Evolutionary conservation across 805 yeast species (phyloP).

Genomic region (Yamadazyma laniorum): DNA sequence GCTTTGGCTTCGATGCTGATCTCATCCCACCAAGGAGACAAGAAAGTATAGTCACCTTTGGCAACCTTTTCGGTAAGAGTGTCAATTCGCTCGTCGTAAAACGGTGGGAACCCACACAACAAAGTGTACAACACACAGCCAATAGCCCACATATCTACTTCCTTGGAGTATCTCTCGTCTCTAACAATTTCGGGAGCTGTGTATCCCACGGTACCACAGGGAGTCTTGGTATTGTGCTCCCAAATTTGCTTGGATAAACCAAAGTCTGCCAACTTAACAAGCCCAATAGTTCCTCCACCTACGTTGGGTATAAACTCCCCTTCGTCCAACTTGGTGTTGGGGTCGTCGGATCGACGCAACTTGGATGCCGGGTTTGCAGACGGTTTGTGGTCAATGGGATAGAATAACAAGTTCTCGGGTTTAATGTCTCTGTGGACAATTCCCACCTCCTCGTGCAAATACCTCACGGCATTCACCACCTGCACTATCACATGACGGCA

Average conservation of each 20-base stretch:
- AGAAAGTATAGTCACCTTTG: conserved; percentile 71
- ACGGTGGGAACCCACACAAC: conserved; percentile 97
- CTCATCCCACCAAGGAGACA: conserved; percentile 90
- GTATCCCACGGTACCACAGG: conserved; percentile 98
- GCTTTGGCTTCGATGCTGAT: conserved; percentile 66
- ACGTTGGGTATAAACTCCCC: conserved; percentile 76
- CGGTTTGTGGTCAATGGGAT: conserved; percentile 55
- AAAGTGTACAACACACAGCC: conserved; percentile 95
- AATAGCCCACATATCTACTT: conserved; percentile 98
- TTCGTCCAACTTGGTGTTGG: conserved; percentile 72
- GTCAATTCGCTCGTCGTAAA: conserved; percentile 81
- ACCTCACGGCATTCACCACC: conserved; percentile 61
- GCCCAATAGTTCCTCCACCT: conserved; percentile 93
- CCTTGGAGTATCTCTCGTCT: conserved; percentile 87
- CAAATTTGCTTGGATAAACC: conserved; percentile 90
- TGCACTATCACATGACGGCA: conserved; percentile 63
- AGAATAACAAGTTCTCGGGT: conserved; percentile 72
- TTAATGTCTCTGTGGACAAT: conserved; percentile 82
- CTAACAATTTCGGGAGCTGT: conserved; percentile 98
- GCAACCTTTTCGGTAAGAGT: conserved; percentile 75
- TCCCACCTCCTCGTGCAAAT: conserved; percentile 70
- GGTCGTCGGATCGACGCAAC: conserved; percentile 67
- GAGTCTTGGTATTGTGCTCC: conserved; percentile 89
- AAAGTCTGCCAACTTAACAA: conserved; percentile 90
- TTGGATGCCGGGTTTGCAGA: conserved; percentile 30